Base-by-base conservation (phyloP, 768 basidiomycete genomes). In the Hericium coralloides region DNA sequence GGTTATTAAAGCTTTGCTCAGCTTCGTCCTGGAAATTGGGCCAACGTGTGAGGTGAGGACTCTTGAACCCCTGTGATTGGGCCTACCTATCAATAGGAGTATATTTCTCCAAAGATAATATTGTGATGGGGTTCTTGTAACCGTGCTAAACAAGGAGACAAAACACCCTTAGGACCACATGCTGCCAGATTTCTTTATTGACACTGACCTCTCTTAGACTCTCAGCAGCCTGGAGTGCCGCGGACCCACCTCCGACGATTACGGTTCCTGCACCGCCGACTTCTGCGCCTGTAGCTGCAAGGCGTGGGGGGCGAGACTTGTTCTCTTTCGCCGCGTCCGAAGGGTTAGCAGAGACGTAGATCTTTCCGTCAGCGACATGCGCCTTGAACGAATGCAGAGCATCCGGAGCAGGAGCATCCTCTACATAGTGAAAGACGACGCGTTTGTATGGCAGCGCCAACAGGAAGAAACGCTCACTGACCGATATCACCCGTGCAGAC, bases 351-450 rank as follows among this genome's bases (percentile, higher is more conserved):
- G 87, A 87, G 23, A 95, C 90, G 60, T 80, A 70, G 45, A 94
- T 89, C 71, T 89, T 87, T 25, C 88, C 89, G 60, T 83, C 78
- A 15, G 76, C 73, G 48, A 90, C 74, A 47, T 78, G 70, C 0
- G 82, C 79, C 58, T 84, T 79, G 79, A 89, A 97, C 0, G 83
- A 83, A 71, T 92, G 89, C 25, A 97, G 69, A 12, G 87, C 81
- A 64, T 80, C 74, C 12, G 91, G 85, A 10, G 90, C 93, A 15
- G 93, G 93, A 2, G 92, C 87, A 69, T 95, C 93, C 78, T 97
- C 92, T 87, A 56, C 48, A 38, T 38, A 18, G 43, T 45, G 17
- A 67, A 43, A 67, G 63, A 58, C 58, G 58, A 58, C 20, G 39
- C 23, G 15, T 12, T 22, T 23, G 20, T 12, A 5, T 41, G 49